phyloP scores from a whole-genome alignment of 2,329 filamentous ascomycete species.

The Penicillium sp. region DNA sequence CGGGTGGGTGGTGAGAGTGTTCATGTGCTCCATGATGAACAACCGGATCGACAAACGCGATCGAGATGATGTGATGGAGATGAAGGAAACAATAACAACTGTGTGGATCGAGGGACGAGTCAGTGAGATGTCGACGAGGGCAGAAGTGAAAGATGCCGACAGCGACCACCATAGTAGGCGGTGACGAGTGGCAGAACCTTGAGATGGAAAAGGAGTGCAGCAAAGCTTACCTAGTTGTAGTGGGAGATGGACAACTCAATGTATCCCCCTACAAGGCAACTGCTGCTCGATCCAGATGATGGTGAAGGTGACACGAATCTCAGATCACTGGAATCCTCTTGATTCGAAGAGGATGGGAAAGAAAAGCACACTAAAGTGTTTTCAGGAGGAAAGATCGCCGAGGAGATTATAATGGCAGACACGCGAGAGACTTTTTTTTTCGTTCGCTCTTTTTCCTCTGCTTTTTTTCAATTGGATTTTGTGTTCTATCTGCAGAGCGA shows the following conservation, averaged over 20 bases:
- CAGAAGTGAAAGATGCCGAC: not conserved
- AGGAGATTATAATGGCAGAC: slow-evolving; percentile 3
- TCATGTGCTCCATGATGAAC: slow-evolving; percentile 60
- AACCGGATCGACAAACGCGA: slow-evolving; percentile 14
- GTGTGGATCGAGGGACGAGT: not conserved
- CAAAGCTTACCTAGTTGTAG: slow-evolving; percentile 52
- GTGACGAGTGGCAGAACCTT: slow-evolving; percentile 3
- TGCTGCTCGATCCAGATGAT: slow-evolving; percentile 12
- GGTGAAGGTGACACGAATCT: slow-evolving; percentile 12
- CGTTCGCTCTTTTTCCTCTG: slow-evolving; percentile 14
- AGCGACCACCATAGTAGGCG: not conserved
- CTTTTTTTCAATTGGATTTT: slow-evolving; percentile 19
- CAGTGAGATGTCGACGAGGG: not conserved
- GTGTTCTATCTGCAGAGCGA: slow-evolving; percentile 27
- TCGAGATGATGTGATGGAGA: slow-evolving; percentile 1
- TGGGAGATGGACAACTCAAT: slow-evolving; percentile 98
- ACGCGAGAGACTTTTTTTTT: slow-evolving; percentile 5
- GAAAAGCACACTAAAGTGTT: slow-evolving; percentile 43
- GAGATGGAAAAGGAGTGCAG: not conserved
- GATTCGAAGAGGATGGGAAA: slow-evolving; percentile 12
- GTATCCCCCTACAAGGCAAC: slow-evolving; percentile 67
- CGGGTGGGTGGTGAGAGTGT: slow-evolving; percentile 87
- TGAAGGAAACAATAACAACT: slow-evolving; percentile 15
- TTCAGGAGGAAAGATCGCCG: slow-evolving; percentile 21
- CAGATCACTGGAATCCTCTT: slow-evolving; percentile 6